These are phyloP conservation scores for Sporisorium graminicola DNA, from an alignment of 1,284 basidiomycete species.

Conservation along the genomic window DNA sequence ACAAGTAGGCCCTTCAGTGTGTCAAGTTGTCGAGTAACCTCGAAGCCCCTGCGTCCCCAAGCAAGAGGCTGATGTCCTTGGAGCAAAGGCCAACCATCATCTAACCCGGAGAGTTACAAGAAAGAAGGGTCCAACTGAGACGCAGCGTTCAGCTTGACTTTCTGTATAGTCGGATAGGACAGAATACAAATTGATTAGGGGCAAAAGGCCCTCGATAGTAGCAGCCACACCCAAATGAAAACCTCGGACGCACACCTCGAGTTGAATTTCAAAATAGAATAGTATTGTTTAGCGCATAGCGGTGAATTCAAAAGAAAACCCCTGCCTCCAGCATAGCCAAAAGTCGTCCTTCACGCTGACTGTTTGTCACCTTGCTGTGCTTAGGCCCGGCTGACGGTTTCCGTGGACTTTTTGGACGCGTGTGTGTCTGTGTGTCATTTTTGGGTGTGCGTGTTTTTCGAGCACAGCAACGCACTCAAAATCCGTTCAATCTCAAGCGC, in stretches of 20 bases:
- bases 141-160: background rate
- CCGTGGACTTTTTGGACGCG: slow-evolving; percentile 8
- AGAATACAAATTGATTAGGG: background rate
- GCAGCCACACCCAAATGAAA: too few species aligned
- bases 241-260: background rate
- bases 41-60: background rate
- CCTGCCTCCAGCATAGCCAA: slow-evolving; percentile 1
- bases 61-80: background rate
- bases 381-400: slow-evolving; percentile 2
- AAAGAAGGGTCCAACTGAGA: background rate
- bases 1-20: background rate
- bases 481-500: too few species aligned
- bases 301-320: background rate
- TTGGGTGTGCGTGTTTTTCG: slow-evolving; percentile 4
- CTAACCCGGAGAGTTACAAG: background rate
- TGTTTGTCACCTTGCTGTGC: background rate
- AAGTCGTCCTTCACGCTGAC: background rate
- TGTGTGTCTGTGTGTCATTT: slow-evolving; percentile 8
- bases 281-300: background rate
- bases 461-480: slow-evolving; percentile 4
- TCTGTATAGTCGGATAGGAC: too few species aligned
- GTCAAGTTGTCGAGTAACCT: too few species aligned
- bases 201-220: too few species aligned
- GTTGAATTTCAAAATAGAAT: background rate
- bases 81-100: too few species aligned